Conservation (phyloP, 768 basidiomycete genomes). For the Butyriboletus loyo region DNA sequence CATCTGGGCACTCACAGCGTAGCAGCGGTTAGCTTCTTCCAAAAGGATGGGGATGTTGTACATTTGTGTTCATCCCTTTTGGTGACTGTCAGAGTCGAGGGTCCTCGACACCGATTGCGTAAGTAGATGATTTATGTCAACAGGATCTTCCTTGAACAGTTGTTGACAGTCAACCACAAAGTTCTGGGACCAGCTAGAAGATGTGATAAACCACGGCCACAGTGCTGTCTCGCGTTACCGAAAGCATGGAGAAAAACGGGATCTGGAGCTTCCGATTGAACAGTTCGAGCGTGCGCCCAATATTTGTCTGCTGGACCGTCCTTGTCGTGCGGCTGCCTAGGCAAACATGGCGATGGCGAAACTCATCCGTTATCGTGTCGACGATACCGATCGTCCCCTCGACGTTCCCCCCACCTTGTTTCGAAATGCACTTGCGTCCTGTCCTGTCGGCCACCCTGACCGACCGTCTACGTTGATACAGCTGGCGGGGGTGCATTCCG, state of each 20-base stretch:
- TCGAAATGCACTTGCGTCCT: no score
- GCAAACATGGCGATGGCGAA: not conserved
- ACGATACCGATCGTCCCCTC: not conserved
- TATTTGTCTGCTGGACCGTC: not conserved
- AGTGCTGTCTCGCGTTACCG: not conserved
- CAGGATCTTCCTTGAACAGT: not conserved
- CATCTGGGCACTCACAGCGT: not conserved
- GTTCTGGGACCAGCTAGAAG: not conserved
- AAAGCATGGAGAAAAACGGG: not conserved
- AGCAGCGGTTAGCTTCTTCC: not conserved
- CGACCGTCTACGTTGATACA: no score
- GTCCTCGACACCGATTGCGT: no score
- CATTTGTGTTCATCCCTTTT: no score
- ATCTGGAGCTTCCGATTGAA: not conserved
- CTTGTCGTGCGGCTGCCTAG: not conserved
- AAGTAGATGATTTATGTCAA: not conserved
- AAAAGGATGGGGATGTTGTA: no score
- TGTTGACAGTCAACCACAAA: not conserved
- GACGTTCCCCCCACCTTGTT: no score
- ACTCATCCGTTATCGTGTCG: not conserved
- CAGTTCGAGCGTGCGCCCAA: not conserved
- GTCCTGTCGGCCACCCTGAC: not conserved
- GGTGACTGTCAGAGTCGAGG: no score
- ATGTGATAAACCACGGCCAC: not conserved
- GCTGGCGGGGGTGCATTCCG: not conserved